A percentile compares a stretch with the other conserved stretches of the same genome.
These are phyloP conservation scores for Danielia oregonensis DNA, from an alignment of 805 yeast genomes.

Conservation along the genomic window DNA sequence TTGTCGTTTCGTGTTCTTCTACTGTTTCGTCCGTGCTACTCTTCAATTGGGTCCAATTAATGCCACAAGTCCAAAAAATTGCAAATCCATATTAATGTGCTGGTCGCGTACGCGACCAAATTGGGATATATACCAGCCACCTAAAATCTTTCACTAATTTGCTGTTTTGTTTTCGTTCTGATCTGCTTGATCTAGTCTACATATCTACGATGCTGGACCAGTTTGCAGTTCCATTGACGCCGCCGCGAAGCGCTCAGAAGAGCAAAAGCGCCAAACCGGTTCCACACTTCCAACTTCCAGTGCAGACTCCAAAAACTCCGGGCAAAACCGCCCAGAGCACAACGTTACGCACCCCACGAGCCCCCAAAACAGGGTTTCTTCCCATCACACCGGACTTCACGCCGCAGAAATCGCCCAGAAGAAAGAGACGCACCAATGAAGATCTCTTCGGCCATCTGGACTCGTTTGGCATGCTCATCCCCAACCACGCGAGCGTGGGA, in stretches of 20 bases:
- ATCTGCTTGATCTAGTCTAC: neutral
- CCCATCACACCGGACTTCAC: conserved; percentile 32
- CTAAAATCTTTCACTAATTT: neutral
- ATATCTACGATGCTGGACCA: neutral
- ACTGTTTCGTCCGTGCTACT: too few relatives aligned
- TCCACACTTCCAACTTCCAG: neutral
- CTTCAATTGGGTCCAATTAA: too few relatives aligned
- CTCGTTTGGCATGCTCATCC: conserved; percentile 28
- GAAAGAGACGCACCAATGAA: conserved; percentile 15
- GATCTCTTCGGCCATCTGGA: conserved; percentile 8
- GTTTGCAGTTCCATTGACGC: neutral
- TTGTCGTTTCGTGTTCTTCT: too few relatives aligned
- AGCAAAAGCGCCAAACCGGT: neutral
- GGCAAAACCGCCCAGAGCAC: conserved; percentile 1
- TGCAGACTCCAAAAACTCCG: neutral
- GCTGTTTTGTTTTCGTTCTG: neutral
- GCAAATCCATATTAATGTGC: too few relatives aligned
- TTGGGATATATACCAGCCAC: neutral
- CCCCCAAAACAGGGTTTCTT: conserved; percentile 4
- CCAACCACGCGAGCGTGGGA: conserved; percentile 37
- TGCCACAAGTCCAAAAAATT: too few relatives aligned
- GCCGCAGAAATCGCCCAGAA: conserved; percentile 27
- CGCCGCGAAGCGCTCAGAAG: neutral
- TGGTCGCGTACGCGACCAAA: neutral
- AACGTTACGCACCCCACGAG: conserved; percentile 2